Base-by-base conservation (phyloP, 2,329 filamentous ascomycete species). In the Aureobasidium zeae region DNA sequence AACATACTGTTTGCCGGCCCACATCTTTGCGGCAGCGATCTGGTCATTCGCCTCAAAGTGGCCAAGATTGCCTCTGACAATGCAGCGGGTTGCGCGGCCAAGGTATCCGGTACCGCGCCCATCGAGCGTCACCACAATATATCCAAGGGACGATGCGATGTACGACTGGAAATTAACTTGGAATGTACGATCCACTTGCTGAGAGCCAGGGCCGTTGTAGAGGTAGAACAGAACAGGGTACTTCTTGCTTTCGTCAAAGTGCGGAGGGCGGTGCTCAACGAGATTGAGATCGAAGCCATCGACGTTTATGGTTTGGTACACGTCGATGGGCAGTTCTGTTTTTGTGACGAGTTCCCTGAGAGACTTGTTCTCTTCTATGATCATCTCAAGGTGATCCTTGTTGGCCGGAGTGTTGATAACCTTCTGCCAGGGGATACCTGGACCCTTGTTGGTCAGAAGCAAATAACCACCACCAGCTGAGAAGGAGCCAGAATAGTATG, bases 191-290 rank as follows among this genome's bases (percentile, higher is more conserved):
- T 76, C 72, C 2, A 98, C 91, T 6, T 76, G 76, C 60, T 98
- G 93, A 13, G 87, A 95, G n/a, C 83, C 86, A 0, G 91, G 91
- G 0, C 91, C 91, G 17, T 86, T 89, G 67, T 98, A 98, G 47
- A 95, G 81, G 56, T 85, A 82, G 71, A 98, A 98, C 4, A 98
- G 74, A 1, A 98, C 87, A 0, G 91, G 91, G 54, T 98, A 96
- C 58, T 83, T 79, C 64, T 84, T 88, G 54, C 78, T 79, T 13
- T 77, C 70, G 60, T 87, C 76, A 59, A 96, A 98, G 63, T 94
- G 83, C 1, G 88, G 83, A 5, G 91, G 91, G 0, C 86, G 83
- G 21, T 87, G 82, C 63, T 98, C 91, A 11, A 96, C 68, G 10
- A 83, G 71, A 48, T 83, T 78, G 12, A 85, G 65, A 13, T 79